Percentiles rank a stretch among this genome's conserved stretches.
Conservation (phyloP, 2,329 filamentous ascomycete genomes). For the Tolypocladium pustulatum region DNA sequence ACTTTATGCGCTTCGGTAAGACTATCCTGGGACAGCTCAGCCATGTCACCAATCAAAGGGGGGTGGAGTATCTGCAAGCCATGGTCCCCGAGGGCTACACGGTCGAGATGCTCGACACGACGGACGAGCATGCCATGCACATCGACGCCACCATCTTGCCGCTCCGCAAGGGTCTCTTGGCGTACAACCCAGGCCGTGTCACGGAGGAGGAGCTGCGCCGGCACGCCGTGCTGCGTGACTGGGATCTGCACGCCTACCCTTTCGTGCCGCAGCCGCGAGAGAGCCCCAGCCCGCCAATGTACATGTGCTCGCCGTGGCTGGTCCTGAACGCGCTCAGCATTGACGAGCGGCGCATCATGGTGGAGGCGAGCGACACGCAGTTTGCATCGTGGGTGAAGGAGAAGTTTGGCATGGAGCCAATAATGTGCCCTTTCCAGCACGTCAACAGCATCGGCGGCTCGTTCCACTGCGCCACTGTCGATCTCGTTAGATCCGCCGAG, state of each 20-base stretch:
- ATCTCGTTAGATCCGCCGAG: neutral
- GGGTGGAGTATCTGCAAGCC: neutral
- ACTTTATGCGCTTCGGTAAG: conserved; percentile 3
- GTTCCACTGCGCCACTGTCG: conserved; percentile 3
- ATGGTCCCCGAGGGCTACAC: conserved; percentile 1
- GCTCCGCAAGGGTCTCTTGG: conserved; percentile 1
- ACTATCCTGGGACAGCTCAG: conserved; percentile 2
- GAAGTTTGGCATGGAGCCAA: conserved; percentile 2
- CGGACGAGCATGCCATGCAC: conserved; percentile 1
- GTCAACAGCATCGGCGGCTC: conserved; percentile 3
- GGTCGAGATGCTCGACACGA: neutral
- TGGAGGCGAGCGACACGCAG: conserved; percentile 1
- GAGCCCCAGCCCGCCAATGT: neutral
- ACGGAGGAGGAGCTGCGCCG: neutral
- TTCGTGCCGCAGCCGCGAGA: neutral
- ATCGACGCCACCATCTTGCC: conserved; percentile 3
- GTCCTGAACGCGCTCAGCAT: conserved; percentile 3
- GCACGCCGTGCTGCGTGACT: neutral
- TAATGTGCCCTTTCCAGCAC: conserved; percentile 2
- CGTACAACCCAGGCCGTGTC: conserved; percentile 1
- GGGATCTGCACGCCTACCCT: conserved; percentile 1
- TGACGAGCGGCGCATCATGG: conserved; percentile 1
- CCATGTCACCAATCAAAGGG: conserved; percentile 1
- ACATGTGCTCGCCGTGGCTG: conserved; percentile 3
- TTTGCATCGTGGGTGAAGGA: conserved; percentile 1